These are phyloP conservation scores for Pinus albicaulis DNA, from an alignment of 75 land plant species.

Conservation along the genomic window DNA sequence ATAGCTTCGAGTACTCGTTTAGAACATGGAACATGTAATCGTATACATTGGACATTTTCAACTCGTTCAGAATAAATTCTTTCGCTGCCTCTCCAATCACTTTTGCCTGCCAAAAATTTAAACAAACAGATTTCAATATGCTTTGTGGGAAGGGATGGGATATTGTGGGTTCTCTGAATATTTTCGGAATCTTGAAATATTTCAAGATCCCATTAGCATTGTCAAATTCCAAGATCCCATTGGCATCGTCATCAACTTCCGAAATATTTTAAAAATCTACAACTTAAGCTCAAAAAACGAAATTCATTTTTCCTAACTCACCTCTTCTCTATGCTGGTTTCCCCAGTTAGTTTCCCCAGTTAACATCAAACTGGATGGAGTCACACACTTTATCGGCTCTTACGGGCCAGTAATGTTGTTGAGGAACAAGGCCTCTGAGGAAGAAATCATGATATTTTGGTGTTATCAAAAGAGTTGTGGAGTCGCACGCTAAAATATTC, in stretches of 20 bases:
- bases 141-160: no score
- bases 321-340: no score
- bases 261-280: no score
- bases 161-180: no score
- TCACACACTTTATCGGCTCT: slow-evolving; percentile 2
- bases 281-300: accelerated
- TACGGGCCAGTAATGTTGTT: slow-evolving; percentile 16
- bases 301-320: no score
- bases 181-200: no score
- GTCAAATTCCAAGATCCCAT: no score
- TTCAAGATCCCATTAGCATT: no score
- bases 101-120: slow-evolving; percentile 14
- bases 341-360: slow-evolving; percentile 22
- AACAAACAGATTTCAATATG: no score
- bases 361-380: slow-evolving; percentile 13
- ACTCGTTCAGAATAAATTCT: slow-evolving; percentile 13
- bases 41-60: slow-evolving; percentile 34
- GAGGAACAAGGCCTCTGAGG: slow-evolving; percentile 12
- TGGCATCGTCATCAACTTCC: no score
- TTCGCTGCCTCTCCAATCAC: slow-evolving; percentile 23
- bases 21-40: slow-evolving; percentile 46
- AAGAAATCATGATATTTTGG: slow-evolving; percentile 21
- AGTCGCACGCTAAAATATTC: slow-evolving; percentile 24
- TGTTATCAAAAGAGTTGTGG: slow-evolving; percentile 12
- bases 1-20: slow-evolving; percentile 30